phyloP scores from a whole-genome alignment of 768 basidiomycete genomes.

The Paxillus involutus region DNA sequence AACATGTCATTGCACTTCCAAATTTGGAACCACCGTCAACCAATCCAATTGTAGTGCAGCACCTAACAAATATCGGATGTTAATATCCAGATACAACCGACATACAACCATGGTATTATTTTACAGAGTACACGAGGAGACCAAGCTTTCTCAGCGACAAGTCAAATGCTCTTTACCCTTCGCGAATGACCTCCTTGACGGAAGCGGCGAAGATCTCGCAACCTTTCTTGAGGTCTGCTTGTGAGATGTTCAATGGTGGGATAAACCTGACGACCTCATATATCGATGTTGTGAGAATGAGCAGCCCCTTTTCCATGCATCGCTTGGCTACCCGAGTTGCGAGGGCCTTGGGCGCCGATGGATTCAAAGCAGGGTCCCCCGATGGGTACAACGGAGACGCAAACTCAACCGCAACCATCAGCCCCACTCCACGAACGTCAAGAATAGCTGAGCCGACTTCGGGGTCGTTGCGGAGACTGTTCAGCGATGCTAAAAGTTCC shows the following conservation, averaged over 20 bases:
- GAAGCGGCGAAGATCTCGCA: constrained; percentile 65
- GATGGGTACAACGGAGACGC: constrained; percentile 57
- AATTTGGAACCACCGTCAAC: background rate
- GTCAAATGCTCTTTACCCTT: constrained; percentile 19
- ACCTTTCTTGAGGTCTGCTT: constrained; percentile 73
- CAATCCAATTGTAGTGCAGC: background rate
- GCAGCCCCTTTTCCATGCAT: constrained; percentile 83
- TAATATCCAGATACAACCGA: background rate
- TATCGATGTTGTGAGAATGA: constrained; percentile 86
- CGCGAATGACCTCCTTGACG: constrained; percentile 64
- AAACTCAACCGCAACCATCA: constrained; percentile 89
- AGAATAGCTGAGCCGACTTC: constrained; percentile 59
- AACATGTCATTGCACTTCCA: background rate
- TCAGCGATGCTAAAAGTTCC: constrained; percentile 67
- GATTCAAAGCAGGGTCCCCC: constrained; percentile 43
- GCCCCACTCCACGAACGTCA: constrained; percentile 84
- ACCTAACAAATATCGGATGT: background rate
- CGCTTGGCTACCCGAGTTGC: constrained; percentile 71
- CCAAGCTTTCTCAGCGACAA: too few relatives aligned
- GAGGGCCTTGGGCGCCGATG: constrained; percentile 48
- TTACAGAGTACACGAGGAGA: background rate
- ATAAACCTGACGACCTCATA: constrained; percentile 93
- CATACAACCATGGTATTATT: background rate
- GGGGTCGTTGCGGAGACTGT: constrained; percentile 54
- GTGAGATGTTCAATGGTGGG: constrained; percentile 80